Evolutionary conservation across 352 stramenopile genomes (phyloP).

Genomic region (Phytophthora pseudosyringae): DNA sequence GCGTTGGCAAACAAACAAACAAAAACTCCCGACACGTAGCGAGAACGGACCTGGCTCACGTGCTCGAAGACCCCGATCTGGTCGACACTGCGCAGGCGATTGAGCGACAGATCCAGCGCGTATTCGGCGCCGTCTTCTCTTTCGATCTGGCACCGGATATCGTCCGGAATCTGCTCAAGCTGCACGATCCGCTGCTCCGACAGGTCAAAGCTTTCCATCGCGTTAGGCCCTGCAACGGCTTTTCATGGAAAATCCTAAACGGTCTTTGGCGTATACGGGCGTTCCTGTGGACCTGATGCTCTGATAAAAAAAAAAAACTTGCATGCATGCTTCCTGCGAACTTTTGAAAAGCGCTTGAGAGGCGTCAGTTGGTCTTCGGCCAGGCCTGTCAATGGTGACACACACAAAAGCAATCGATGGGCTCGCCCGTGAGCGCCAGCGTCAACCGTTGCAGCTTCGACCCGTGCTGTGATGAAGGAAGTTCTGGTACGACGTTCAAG

Average conservation of each 20-base stretch:
- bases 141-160: conserved; percentile 52
- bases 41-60: conserved; percentile 46
- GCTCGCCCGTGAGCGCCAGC: too few relatives aligned
- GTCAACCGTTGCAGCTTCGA: too few relatives aligned
- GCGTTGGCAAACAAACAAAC: too few relatives aligned
- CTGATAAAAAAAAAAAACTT: not conserved
- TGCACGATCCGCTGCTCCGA: conserved; percentile 55
- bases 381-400: too few relatives aligned
- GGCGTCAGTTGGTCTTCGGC: too few relatives aligned
- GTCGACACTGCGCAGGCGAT: conserved; percentile 48
- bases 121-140: conserved; percentile 39
- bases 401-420: too few relatives aligned
- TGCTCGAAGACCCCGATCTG: conserved; percentile 53
- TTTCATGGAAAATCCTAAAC: conserved; percentile 4
- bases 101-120: conserved; percentile 57
- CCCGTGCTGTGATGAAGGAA: too few relatives aligned
- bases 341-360: too few relatives aligned
- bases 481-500: not conserved
- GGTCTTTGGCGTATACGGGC: too few relatives aligned
- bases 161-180: conserved; percentile 54
- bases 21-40: too few relatives aligned
- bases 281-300: too few relatives aligned
- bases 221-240: not conserved
- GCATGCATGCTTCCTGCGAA: too few relatives aligned
- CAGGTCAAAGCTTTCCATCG: conserved; percentile 54